phyloP scores from a whole-genome alignment of 2,329 filamentous ascomycete species.

The Pseudocercospora crystallina region DNA sequence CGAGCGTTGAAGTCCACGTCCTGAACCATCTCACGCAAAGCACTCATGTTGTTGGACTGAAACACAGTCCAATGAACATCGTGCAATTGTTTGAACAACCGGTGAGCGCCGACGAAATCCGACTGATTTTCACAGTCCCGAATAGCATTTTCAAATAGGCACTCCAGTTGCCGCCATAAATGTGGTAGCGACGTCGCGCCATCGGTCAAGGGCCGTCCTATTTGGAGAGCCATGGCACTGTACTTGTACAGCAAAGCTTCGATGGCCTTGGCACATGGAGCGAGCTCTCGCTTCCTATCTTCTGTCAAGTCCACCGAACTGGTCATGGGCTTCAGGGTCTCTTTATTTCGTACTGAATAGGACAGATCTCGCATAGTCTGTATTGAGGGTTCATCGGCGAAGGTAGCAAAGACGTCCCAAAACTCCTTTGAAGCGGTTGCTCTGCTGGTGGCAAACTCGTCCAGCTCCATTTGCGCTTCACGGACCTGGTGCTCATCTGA shows the following conservation, averaged over 20 bases:
- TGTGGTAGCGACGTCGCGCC: not conserved
- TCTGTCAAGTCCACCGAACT: too few relatives aligned
- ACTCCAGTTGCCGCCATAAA: slow-evolving; percentile 14
- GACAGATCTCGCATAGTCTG: slow-evolving; percentile 11
- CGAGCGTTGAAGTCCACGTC: slow-evolving; percentile 12
- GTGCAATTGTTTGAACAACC: slow-evolving; percentile 47
- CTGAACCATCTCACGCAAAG: slow-evolving; percentile 10
- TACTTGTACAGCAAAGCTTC: slow-evolving; percentile 10
- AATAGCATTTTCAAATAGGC: slow-evolving; percentile 71
- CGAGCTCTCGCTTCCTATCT: not conserved
- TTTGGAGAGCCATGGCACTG: not conserved
- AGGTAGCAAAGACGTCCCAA: slow-evolving; percentile 16
- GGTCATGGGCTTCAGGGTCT: too few relatives aligned
- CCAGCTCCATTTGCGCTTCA: slow-evolving; percentile 21
- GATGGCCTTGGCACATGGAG: slow-evolving; percentile 2
- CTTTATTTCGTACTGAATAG: not conserved
- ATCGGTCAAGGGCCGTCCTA: too few relatives aligned
- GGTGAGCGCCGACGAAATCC: slow-evolving; percentile 79
- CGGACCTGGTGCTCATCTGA: slow-evolving; percentile 6
- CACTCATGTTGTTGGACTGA: not conserved
- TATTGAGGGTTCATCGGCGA: not conserved
- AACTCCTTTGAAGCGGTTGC: slow-evolving; percentile 6
- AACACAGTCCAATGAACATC: slow-evolving; percentile 14
- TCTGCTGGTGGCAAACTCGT: slow-evolving; percentile 16
- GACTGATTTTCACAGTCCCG: slow-evolving; percentile 74